Base-by-base conservation (phyloP, 306 rosid species). In the Malus fusca region DNA sequence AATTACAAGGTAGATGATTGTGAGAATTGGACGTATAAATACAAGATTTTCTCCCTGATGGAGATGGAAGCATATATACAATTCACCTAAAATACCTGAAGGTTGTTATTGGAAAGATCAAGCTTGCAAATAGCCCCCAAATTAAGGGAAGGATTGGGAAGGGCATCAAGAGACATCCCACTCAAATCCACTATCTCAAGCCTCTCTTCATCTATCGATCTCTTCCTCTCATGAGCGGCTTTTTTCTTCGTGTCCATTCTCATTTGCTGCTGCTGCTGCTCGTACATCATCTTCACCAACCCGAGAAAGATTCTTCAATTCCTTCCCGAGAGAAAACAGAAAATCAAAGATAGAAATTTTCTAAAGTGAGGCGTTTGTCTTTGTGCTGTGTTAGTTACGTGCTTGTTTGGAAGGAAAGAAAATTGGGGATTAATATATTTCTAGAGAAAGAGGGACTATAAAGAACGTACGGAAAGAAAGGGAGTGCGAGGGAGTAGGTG, bases 61-160 rank as follows among this genome's bases (percentile, higher is more conserved):
- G 21, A 51, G 7, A 51, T 51, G 55, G 55, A 28, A 26, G 31
- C 28, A 22, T 11, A 23, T 59, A 4, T 59, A 10, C 17, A 59
- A 59, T 59, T 59, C 25, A 22, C 15, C 17, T 5, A 62, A 62
- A 14, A 14, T 26, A 91, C 98, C 98, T 89, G 96, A 59, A 95
- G 93, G 80, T 95, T 90, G 84, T 95, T 95, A 62, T 90, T 95
- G 74, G 98, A 95, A 79, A 95, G 96, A 66, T 95, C 91, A 71
- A 95, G 84, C 75, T 89, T 95, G 86, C 88, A 88, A 83, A 95
- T 85, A 75, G 78, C 62, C 0, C 85, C 88, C 52, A 95, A 56
- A 78, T 89, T 89, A 30, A 95, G 85, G 68, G 90, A 78, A 43
- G 97, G 90, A 66, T 78, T 86, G 4, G 97, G 96, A 74, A 95